phyloP scores from a whole-genome alignment of 257 asterid species.

The Solanum microdontum region DNA sequence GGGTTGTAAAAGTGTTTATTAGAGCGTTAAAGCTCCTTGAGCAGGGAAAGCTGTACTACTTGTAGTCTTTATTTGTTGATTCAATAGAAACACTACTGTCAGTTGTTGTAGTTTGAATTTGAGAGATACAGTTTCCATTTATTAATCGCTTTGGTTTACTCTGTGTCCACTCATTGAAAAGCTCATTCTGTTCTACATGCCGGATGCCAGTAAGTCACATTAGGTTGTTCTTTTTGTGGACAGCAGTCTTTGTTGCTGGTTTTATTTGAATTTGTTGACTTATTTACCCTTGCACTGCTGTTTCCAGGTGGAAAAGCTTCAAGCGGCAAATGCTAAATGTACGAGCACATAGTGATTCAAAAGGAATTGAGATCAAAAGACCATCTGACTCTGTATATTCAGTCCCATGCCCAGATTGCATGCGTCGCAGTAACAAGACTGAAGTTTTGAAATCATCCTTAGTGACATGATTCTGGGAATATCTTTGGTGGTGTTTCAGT shows the following conservation, averaged over 20 bases:
- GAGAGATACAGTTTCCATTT: neutral
- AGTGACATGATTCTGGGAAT: constrained; percentile 18
- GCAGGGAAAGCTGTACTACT: neutral
- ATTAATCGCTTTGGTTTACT: neutral
- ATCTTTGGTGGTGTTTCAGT: neutral
- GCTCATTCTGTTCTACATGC: neutral
- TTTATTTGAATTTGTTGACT: neutral
- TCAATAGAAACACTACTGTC: neutral
- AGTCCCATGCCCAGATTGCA: constrained; percentile 92
- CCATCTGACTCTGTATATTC: constrained; percentile 75
- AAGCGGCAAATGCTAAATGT: constrained; percentile 75
- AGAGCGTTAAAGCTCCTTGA: neutral
- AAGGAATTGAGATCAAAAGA: constrained; percentile 78
- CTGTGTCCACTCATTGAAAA: neutral
- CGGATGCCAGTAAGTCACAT: neutral
- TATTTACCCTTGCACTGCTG: neutral
- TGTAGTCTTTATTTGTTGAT: neutral
- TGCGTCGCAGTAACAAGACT: constrained; percentile 63
- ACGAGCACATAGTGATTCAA: constrained; percentile 74
- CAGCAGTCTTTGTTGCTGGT: neutral
- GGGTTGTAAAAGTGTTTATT: neutral
- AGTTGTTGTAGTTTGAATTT: neutral
- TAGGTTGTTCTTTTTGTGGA: neutral
- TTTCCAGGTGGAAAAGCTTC: constrained; percentile 84
- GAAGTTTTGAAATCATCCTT: constrained; percentile 42